Evolutionary conservation across 2,329 filamentous ascomycete species (phyloP), one percentile per base, ranked within the genome.

Genomic region (Hypocreales sp.): DNA sequence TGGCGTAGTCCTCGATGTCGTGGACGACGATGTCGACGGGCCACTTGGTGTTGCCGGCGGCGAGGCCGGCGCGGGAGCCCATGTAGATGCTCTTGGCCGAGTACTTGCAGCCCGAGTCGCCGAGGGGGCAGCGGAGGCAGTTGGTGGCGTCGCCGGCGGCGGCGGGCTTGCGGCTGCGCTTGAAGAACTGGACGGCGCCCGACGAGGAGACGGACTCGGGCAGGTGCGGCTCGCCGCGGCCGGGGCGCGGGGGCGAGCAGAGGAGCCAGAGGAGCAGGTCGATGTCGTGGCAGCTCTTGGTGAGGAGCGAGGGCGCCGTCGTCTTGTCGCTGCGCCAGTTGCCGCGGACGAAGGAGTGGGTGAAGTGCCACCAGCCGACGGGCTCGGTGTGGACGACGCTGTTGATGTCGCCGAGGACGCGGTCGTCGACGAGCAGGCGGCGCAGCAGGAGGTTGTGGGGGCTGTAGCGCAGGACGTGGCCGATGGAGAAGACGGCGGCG

Each of bases 211-310:
- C 64, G 1, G 64, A 69, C 5, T 70, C 64, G 0, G 87, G 87
- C 1, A 87, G 60, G 48, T 94, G 86, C 0, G 78, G 67, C 10
- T 52, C 48, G 7, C 51, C 50, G 2, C 51, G 41, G 9, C 58
- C 54, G 1, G 58, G 48, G 29, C 51, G 54, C 10, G 47, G 46
- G 0, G 82, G 80, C 1, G 80, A 82, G 45, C 77, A 87, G 8
- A 95, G 64, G 25, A 95, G 58, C 90, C 90, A 98, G 11, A 95
- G 60, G 5, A 95, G 56, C 31, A 95, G 72, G 46, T 98, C 90
- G 26, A 98, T 80, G 41, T 98, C 90, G 44, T 98, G 90, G 40
- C 90, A 95, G 32, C 82, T 92, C 54, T 95, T 98, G 3, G 87
- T 93, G 17, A 98, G 64, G 2, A 98, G 62, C 1, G 80, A 87